Evolutionary conservation across 257 asterid species (phyloP), one percentile per base, ranked within the genome.

Genomic region (Nicotiana otophora): DNA sequence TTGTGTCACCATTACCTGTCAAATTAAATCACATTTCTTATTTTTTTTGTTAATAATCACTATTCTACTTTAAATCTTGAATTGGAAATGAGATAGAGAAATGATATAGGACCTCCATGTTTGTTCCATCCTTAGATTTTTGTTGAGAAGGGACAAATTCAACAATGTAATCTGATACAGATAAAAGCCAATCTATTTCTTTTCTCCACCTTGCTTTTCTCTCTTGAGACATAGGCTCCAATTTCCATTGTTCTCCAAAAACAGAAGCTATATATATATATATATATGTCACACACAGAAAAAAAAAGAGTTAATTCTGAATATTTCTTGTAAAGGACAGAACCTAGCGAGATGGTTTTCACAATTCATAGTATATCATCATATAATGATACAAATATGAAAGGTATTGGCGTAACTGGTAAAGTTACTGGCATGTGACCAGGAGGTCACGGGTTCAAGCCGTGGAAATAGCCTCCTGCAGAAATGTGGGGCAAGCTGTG

Each of bases 111-210:
- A 95, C 98, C 94, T 95, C 98, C 91, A 95, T 91, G 8, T 7
- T 81, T 15, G 94, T 67, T 83, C 99, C 99, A 72, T 92, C 97
- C 83, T 91, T 91, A 0, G 94, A 55, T 83, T 84, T 80, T 82
- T 93, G 98, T 80, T 91, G 91, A 80, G 98, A 88, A 78, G 99
- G 88, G n/a, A 92, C 96, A 64, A 95, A 88, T 84, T 95, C 99
- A 48, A 95, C 98, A 65, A 95, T 92, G 87, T 89, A 85, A 87
- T 95, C 98, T 4, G 99, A 86, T 39, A 95, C 97, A 7, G 95
- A 89, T 72, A 93, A 84, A 84, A 95, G 95, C 97, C 95, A 93
- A n/a, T 88, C 96, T 5, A 88, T 84, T 84, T 95, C 99, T 83
- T 90, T 95, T 81, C 84, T 92, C 99, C 99, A 95, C 85, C 97